Evolutionary conservation across 352 stramenopile species (phyloP).

Genomic region (Phytophthora tentaculata): DNA sequence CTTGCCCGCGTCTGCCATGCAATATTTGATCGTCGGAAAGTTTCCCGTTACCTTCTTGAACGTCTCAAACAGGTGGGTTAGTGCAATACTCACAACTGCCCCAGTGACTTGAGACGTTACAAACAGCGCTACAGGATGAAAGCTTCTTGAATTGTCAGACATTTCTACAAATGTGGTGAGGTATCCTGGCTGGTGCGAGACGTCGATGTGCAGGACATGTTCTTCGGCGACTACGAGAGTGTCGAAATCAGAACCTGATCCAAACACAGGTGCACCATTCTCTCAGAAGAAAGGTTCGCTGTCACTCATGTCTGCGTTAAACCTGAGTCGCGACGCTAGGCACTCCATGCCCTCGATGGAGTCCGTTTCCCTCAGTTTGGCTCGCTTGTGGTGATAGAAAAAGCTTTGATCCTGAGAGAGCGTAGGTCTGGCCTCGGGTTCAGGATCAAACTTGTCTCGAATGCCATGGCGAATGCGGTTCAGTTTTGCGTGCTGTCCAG

Average conservation of each 20-base stretch:
- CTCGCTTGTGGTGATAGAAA: conserved; percentile 2
- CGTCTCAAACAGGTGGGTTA: neutral
- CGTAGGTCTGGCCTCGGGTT: neutral
- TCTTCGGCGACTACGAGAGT: conserved; percentile 2
- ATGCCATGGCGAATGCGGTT: conserved; percentile 9
- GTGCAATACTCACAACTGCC: neutral
- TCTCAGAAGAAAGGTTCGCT: neutral
- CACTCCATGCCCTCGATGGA: conserved; percentile 9
- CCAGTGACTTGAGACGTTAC: neutral
- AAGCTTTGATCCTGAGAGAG: conserved; percentile 1
- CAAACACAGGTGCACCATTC: conserved; percentile 4
- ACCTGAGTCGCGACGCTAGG: neutral
- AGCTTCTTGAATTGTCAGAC: too few relatives aligned
- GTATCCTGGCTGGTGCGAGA: conserved; percentile 8
- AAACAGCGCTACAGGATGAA: neutral
- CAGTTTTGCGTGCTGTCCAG: conserved; percentile 1
- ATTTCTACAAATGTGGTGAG: neutral
- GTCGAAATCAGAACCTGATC: neutral
- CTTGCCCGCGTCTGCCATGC: neutral
- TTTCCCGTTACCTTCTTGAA: neutral
- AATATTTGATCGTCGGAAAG: neutral
- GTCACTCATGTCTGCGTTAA: neutral
- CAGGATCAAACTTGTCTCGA: conserved; percentile 5
- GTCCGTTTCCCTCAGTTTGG: neutral
- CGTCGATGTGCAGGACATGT: conserved; percentile 7